Base-by-base conservation (phyloP, 768 basidiomycete species). In the Pulveroboletus ravenelii region DNA sequence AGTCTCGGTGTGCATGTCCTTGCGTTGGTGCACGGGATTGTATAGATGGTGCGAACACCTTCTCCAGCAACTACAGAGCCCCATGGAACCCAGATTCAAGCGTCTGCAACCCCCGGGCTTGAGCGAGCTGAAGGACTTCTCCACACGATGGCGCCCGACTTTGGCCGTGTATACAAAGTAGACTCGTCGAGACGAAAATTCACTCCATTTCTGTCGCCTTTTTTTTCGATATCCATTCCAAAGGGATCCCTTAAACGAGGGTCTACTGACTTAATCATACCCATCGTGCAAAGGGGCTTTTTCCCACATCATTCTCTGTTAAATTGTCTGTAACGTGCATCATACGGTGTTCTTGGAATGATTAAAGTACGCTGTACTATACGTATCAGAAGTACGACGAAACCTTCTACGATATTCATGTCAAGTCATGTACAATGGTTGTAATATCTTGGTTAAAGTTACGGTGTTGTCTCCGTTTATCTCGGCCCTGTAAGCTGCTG, bases 21-120 rank as follows among this genome's bases (percentile, higher is more conserved):
- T 64, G 52, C 47, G 52, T 6, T 62, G 62, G 62, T 62, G 59
- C 56, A 52, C 62, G 27, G 62, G 59, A 60, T 6, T 62, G 25
- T 51, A 20, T n/a, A 51, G 37, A 48, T 42, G 54, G 53, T 62
- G 41, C 46, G 48, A 47, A 36, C 15, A 17, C 47, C 32, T 56
- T 17, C 15, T 52, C 23, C 43, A 43, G 18, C 18, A 39, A 39
- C n/a, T 61, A 25, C 51, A 45, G 8, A 8, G 13, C 31, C 14
- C 46, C 12, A 20, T 36, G 30, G 13, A 38, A 36, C 8, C 18
- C 1, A 20, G 14, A 5, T 35, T 10, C 10, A 50, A 49, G 32
- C n/a, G 41, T 12, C 13, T 34, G 29, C 45, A 43, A 4, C 35
- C 40, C 10, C 15, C 27, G 14, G 17, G 29, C 31, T 41, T 27